Percentiles rank a stretch among this genome's conserved stretches.
Conservation (phyloP, 257 asterid species). For the Nemophila menziesii region DNA sequence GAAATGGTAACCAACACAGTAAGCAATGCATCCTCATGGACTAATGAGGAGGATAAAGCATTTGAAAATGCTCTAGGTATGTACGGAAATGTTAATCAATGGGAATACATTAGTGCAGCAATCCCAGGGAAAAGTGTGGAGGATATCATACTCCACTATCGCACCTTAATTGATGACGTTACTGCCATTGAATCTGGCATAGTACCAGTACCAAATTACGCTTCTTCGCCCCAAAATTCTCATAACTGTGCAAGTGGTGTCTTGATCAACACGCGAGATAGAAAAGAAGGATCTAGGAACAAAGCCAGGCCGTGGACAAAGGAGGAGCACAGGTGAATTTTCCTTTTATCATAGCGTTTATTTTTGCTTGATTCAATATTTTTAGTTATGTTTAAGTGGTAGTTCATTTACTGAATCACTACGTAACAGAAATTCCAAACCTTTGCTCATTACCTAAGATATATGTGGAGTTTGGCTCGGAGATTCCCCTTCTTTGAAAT, state of each 20-base stretch:
- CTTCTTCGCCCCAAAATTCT: slow-evolving; percentile 1
- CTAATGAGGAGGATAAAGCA: slow-evolving; percentile 30
- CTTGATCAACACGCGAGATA: slow-evolving; percentile 3
- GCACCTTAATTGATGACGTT: slow-evolving; percentile 19
- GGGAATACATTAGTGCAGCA: slow-evolving; percentile 24
- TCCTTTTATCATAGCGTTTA: not conserved
- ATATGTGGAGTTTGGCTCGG: not conserved
- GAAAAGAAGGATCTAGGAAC: slow-evolving; percentile 3
- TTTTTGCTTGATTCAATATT: not conserved
- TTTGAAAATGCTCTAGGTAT: slow-evolving; percentile 29
- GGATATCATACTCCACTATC: slow-evolving; percentile 26
- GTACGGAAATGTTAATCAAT: slow-evolving; percentile 11
- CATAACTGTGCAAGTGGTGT: slow-evolving; percentile 2
- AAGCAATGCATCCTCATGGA: slow-evolving; percentile 22
- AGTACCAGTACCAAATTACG: slow-evolving; percentile 24
- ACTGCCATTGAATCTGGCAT: slow-evolving; percentile 25
- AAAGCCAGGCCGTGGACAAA: slow-evolving; percentile 36
- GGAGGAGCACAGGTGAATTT: slow-evolving; percentile 33
- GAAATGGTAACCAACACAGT: slow-evolving; percentile 22
- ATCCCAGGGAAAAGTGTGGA: slow-evolving; percentile 31
- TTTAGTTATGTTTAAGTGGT: not conserved
- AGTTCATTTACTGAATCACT: not conserved
- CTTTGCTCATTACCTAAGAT: too few species aligned
- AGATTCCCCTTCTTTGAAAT: not conserved
- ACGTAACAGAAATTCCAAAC: not conserved